A percentile compares a stretch with the other conserved stretches of the same genome.
phyloP scores from a whole-genome alignment of 1,284 basidiomycete genomes.

The Gastroboletus turbinatus region DNA sequence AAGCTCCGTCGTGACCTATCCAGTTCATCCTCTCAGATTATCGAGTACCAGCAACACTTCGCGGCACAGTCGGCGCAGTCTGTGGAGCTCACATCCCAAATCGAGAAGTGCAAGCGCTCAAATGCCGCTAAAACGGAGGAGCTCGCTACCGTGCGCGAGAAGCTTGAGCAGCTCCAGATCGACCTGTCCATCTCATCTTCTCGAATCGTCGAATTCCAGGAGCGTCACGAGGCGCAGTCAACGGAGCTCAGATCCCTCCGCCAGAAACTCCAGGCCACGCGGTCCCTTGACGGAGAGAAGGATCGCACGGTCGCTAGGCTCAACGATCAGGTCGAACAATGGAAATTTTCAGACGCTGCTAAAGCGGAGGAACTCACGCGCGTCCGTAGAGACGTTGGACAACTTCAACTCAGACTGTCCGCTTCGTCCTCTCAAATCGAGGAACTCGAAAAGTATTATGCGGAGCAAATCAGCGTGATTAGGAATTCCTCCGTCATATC shows the following conservation, averaged over 20 bases:
- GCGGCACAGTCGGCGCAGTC: background rate
- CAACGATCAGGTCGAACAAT: background rate
- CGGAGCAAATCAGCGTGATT: background rate
- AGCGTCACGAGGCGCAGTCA: background rate
- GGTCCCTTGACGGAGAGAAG: background rate
- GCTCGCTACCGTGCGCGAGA: background rate
- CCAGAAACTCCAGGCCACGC: background rate
- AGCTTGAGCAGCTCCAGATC: background rate
- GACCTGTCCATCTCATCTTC: background rate
- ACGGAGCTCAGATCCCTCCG: background rate
- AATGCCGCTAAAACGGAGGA: background rate
- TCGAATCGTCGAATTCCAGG: background rate
- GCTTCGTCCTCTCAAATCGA: background rate
- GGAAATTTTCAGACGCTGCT: background rate
- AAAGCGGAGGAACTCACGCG: background rate
- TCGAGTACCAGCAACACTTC: background rate
- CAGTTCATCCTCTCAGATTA: background rate
- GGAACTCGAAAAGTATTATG: background rate
- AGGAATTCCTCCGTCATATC: background rate
- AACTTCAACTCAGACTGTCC: background rate
- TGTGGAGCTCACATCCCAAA: background rate
- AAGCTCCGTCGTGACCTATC: conserved; percentile 1
- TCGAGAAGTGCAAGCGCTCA: background rate
- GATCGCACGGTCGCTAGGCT: background rate
- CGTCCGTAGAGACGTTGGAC: background rate